Evolutionary conservation across 2,329 filamentous ascomycete species (phyloP).

Genomic region (Monascus ruber): DNA sequence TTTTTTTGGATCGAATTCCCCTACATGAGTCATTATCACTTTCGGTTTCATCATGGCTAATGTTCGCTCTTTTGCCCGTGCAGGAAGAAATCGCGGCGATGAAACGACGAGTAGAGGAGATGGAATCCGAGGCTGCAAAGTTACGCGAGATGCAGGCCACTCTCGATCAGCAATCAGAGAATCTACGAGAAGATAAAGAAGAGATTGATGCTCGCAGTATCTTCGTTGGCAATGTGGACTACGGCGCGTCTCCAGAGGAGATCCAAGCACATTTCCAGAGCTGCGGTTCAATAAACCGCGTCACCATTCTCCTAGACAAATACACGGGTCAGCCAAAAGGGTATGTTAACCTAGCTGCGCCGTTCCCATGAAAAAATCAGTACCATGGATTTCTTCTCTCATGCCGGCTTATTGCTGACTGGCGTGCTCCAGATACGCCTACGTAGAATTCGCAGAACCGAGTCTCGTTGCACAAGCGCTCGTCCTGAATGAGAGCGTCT

Average conservation of each 20-base stretch:
- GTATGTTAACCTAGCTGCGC: constrained; percentile 42
- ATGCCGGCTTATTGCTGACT: constrained; percentile 4
- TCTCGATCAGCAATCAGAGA: constrained; percentile 73
- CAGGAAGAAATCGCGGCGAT: constrained; percentile 74
- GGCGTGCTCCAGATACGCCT: constrained; percentile 64
- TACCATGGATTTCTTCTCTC: no score
- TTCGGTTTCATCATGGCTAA: no score
- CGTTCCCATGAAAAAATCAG: no score
- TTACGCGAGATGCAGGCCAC: constrained; percentile 76
- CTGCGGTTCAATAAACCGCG: constrained; percentile 93
- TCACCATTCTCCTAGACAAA: constrained; percentile 95
- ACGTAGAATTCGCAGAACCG: constrained; percentile 95
- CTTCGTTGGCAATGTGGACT: constrained; percentile 98
- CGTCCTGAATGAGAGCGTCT: constrained; percentile 90
- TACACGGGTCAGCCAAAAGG: constrained; percentile 99
- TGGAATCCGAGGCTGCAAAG: constrained; percentile 82
- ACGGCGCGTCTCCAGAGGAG: constrained; percentile 91
- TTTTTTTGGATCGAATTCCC: not conserved
- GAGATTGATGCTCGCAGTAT: constrained; percentile 92
- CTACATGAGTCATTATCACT: no score
- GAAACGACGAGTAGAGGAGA: constrained; percentile 77
- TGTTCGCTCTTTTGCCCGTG: not conserved
- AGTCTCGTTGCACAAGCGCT: constrained; percentile 85
- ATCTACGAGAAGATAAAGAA: constrained; percentile 83
- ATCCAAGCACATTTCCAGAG: constrained; percentile 97